These are phyloP conservation scores for Colletotrichum sp. DNA, from an alignment of 2,329 filamentous ascomycete species.

Conservation along the genomic window DNA sequence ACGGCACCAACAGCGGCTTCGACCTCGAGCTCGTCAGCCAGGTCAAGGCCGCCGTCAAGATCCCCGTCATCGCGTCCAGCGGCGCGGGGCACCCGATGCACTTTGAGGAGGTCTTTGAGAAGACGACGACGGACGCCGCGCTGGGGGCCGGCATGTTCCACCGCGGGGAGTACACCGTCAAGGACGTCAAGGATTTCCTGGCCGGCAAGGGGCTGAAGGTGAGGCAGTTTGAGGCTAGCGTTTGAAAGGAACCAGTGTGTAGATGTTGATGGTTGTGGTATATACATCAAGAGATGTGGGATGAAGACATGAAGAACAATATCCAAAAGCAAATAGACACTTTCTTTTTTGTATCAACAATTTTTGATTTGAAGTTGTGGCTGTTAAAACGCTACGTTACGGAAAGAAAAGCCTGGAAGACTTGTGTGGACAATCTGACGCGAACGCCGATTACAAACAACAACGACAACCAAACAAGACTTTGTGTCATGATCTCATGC, in stretches of 20 bases:
- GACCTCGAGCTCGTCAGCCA: slow-evolving; percentile 89
- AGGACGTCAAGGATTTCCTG: slow-evolving; percentile 88
- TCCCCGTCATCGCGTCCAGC: slow-evolving; percentile 94
- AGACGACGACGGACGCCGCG: slow-evolving; percentile 89
- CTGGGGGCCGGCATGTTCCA: slow-evolving; percentile 98
- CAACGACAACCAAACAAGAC: not conserved
- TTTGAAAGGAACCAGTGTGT: slow-evolving; percentile 22
- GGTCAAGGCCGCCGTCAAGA: slow-evolving; percentile 85
- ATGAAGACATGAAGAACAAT: not conserved
- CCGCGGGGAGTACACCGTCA: slow-evolving; percentile 91
- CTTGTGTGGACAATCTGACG: slow-evolving; percentile 1
- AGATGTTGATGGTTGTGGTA: not conserved
- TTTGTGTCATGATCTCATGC: not conserved
- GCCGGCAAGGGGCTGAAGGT: slow-evolving; percentile 74
- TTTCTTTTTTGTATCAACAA: not conserved
- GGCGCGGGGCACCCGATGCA: slow-evolving; percentile 88
- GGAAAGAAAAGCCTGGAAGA: slow-evolving; percentile 8
- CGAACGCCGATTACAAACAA: slow-evolving; percentile 3
- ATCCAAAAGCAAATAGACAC: not conserved
- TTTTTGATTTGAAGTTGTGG: not conserved
- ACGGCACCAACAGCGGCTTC: slow-evolving; percentile 93
- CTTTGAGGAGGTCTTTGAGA: slow-evolving; percentile 87
- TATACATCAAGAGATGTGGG: not conserved
- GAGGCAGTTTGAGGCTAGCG: slow-evolving; percentile 73
- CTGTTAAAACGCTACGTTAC: not conserved